phyloP scores from a whole-genome alignment of 495 filamentous ascomycete species.

The Aspergillus campestris region DNA sequence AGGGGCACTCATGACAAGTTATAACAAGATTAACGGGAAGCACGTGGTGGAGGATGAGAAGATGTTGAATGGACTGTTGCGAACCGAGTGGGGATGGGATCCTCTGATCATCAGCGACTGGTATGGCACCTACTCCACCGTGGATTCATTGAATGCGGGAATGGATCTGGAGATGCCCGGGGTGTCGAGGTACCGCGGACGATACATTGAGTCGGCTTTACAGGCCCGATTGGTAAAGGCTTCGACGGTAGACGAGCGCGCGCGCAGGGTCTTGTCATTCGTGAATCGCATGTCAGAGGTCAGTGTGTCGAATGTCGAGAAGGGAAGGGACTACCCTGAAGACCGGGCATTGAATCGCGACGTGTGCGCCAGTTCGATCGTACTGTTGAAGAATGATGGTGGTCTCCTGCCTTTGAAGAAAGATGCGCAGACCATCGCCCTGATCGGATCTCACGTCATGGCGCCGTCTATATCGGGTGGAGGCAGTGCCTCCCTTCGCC shows the following conservation, averaged over 20 bases:
- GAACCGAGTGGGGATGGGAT: slow-evolving; percentile 61
- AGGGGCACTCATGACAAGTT: slow-evolving; percentile 62
- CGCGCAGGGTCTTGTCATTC: slow-evolving; percentile 47
- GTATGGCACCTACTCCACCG: slow-evolving; percentile 51
- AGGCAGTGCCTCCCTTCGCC: slow-evolving; percentile 66
- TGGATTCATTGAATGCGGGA: slow-evolving; percentile 51
- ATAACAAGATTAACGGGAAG: slow-evolving; percentile 64
- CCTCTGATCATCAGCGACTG: slow-evolving; percentile 31
- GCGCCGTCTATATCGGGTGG: slow-evolving; percentile 63
- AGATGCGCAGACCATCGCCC: slow-evolving; percentile 48
- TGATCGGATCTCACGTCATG: slow-evolving; percentile 73
- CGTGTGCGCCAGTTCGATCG: slow-evolving; percentile 55
- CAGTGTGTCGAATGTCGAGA: slow-evolving; percentile 42
- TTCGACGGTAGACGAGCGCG: slow-evolving; percentile 47
- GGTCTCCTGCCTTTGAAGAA: slow-evolving; percentile 50
- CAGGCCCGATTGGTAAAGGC: slow-evolving; percentile 49
- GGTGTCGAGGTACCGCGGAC: slow-evolving; percentile 44
- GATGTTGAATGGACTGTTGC: slow-evolving; percentile 46
- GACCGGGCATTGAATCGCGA: slow-evolving; percentile 52
- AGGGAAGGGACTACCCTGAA: slow-evolving; percentile 49
- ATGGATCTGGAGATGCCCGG: slow-evolving; percentile 68
- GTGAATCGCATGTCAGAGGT: slow-evolving; percentile 35
- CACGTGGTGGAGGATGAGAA: slow-evolving; percentile 54
- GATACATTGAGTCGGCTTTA: slow-evolving; percentile 31
- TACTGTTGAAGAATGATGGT: slow-evolving; percentile 67